Evolutionary conservation across 2,329 filamentous ascomycete species (phyloP).

Genomic region (Fusarium fracticaudum): DNA sequence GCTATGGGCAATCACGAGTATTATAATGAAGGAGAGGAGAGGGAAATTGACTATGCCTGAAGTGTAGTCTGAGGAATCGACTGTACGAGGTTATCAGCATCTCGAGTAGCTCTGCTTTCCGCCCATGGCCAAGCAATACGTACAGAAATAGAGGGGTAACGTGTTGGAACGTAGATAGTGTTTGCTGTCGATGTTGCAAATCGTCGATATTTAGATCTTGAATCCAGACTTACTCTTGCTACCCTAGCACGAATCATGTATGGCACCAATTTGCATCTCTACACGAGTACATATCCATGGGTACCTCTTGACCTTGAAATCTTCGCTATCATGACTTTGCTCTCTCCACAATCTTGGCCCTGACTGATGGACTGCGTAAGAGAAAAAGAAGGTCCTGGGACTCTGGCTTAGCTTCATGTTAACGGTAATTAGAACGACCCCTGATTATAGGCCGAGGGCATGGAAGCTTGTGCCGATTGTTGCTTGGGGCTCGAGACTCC

Average conservation of each 20-base stretch:
- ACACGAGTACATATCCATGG: too few relatives aligned
- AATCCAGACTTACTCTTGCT: not conserved
- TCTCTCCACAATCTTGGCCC: fast-evolving
- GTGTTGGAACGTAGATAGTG: not conserved
- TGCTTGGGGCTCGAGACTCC: fast-evolving
- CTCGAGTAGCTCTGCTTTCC: too few relatives aligned
- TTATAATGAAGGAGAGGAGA: not conserved
- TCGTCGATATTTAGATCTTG: not conserved
- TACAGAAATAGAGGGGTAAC: fast-evolving
- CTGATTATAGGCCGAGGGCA: fast-evolving
- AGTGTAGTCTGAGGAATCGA: fast-evolving
- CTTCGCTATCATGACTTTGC: too few relatives aligned
- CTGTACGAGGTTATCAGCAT: too few relatives aligned
- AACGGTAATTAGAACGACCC: fast-evolving
- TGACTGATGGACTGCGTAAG: not conserved
- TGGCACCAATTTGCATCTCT: not conserved
- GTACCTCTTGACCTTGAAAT: not conserved
- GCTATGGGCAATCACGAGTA: not conserved
- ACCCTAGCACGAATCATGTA: fast-evolving
- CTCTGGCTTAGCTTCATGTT: fast-evolving
- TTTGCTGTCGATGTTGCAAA: not conserved
- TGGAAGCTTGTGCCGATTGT: fast-evolving
- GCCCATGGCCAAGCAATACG: fast-evolving
- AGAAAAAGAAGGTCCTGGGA: fast-evolving
- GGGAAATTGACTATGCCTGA: not conserved